phyloP scores from a whole-genome alignment of 164 flowering plant species.

The Magnolia changhungtana region DNA sequence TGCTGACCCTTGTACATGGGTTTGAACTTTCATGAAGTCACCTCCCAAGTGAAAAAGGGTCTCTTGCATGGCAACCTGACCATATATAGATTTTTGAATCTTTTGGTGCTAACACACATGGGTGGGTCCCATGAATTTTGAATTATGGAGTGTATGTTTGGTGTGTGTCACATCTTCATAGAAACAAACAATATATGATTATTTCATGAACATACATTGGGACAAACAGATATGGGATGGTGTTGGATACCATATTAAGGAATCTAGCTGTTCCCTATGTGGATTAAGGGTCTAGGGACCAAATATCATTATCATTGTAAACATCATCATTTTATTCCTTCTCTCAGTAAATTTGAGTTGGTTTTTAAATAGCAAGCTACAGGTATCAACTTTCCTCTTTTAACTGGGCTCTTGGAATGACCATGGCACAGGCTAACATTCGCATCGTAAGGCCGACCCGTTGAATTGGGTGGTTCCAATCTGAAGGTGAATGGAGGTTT shows the following conservation, averaged over 20 bases:
- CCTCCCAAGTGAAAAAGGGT: background rate
- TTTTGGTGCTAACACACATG: background rate
- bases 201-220: background rate
- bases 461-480: too few relatives aligned
- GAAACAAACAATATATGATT: background rate
- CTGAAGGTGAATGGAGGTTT: too few relatives aligned
- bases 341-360: too few relatives aligned
- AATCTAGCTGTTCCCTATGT: conserved; percentile 4
- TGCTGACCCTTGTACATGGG: background rate
- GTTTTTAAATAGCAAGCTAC: too few relatives aligned
- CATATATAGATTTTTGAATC: background rate
- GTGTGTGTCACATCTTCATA: background rate
- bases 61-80: background rate
- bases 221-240: conserved; percentile 5
- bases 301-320: background rate
- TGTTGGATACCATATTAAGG: background rate
- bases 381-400: too few relatives aligned
- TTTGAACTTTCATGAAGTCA: background rate
- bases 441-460: too few relatives aligned
- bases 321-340: too few relatives aligned
- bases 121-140: background rate
- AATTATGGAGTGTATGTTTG: background rate
- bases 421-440: too few relatives aligned
- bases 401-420: too few relatives aligned
- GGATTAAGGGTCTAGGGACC: background rate